These are phyloP conservation scores for Pezicula rhizophila DNA, from an alignment of 2,329 filamentous ascomycete species.

Conservation along the genomic window DNA sequence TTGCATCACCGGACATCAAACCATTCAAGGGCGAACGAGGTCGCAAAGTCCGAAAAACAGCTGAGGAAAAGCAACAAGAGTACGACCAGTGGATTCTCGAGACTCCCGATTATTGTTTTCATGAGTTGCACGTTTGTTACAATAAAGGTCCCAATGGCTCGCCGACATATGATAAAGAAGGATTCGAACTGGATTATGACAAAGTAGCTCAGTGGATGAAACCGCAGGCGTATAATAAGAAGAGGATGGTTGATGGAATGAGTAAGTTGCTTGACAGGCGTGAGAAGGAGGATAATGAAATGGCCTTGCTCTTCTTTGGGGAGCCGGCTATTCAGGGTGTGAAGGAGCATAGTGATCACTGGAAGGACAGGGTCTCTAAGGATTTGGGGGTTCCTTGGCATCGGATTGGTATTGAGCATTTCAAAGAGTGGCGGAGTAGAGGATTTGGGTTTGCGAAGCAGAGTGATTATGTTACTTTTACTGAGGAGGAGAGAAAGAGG, in stretches of 20 bases:
- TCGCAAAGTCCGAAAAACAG: constrained; percentile 6
- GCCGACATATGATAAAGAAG: constrained; percentile 29
- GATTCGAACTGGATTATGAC: constrained; percentile 33
- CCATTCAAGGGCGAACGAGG: constrained; percentile 6
- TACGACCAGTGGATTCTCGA: constrained; percentile 2
- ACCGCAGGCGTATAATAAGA: constrained; percentile 9
- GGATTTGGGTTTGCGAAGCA: constrained; percentile 13
- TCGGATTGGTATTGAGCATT: constrained; percentile 7
- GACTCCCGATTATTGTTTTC: constrained; percentile 2
- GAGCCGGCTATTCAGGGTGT: constrained; percentile 3
- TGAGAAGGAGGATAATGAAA: constrained; percentile 2
- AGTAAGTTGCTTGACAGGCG: not conserved
- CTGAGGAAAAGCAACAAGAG: constrained; percentile 2
- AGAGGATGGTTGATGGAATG: constrained; percentile 7
- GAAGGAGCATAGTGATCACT: not conserved
- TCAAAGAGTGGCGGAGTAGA: constrained; percentile 12
- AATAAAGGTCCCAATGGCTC: constrained; percentile 36
- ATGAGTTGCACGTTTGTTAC: constrained; percentile 36
- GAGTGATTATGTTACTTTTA: constrained; percentile 10
- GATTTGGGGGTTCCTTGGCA: constrained; percentile 12
- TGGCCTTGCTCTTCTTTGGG: constrained; percentile 12
- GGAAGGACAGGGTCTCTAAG: constrained; percentile 13
- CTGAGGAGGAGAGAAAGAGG: constrained; percentile 6
- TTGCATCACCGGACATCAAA: not conserved
- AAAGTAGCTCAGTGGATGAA: constrained; percentile 17